Evolutionary conservation across 2,329 filamentous ascomycete species (phyloP), one percentile per base, ranked within the genome.

Genomic region (Penicillium sp.): DNA sequence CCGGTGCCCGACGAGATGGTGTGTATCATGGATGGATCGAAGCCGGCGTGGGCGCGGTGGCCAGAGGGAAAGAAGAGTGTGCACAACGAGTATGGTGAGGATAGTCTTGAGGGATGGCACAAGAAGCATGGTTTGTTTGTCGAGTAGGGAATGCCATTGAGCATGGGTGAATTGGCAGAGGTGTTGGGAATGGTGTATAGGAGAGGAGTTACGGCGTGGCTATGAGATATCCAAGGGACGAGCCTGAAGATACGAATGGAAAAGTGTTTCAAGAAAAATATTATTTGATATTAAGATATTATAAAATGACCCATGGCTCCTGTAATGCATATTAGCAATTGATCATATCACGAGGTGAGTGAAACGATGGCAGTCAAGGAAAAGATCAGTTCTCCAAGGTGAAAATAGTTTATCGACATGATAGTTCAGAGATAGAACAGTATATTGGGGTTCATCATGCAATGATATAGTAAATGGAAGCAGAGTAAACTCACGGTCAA

Each of bases 361-460:
- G 57, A 61, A 29, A 57, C 49, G 45, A 48, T 49, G 52, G 57
- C 43, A 47, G 23, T 55, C 43, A 53, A 49, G 47, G 48, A 61
- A 60, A 53, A 23, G 62, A 68, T 86, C 83, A 86, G 83, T 79
- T 86, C 84, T 86, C 83, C 84, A 86, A 86, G 82, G 82, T 86
- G 83, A 85, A 81, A 73, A 70, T 63, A 64, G 72, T 80, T 71
- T 82, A 77, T 86, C 83, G 77, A 84, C 83, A 86, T 82, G 67
- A 77, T 76, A 70, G 70, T 77, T 85, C 83, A 73, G 83, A 76
- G 85, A 86, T 81, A 86, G 85, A 82, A 86, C 83, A 86, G 84
- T 82, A 80, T 80, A 73, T 58, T 64, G 58, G 73, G 76, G 74
- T 79, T 86, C 84, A 86, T 87, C 84, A 86, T 76, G 63, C 38